Evolutionary conservation across 2,329 filamentous ascomycete species (phyloP), one percentile per base, ranked within the genome.

Genomic region (Fusarium nematophilum): DNA sequence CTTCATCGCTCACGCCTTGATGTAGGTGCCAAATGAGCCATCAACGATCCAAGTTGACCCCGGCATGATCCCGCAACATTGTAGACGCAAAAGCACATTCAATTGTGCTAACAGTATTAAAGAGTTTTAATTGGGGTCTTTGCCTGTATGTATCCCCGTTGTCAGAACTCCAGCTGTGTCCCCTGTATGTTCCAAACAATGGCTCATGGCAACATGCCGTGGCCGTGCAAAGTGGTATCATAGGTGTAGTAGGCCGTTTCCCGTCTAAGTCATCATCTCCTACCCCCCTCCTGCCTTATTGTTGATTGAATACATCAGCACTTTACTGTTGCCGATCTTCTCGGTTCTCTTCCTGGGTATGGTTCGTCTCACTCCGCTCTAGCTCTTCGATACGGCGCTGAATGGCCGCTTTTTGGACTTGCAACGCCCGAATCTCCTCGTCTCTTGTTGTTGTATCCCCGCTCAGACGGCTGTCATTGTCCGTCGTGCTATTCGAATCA

Each of bases 331-430:
- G 31, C 34, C 33, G 51, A n/a, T 51, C 51, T 27, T 57, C 49
- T 31, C 29, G 51, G 15, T 51, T 53, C 30, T 57, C 49, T 33
- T 48, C 46, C 33, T 54, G 56, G 7, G 27, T 57, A 44, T 53
- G 52, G 14, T 59, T 51, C 18, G 63, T 57, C 25, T 72, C 70
- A 43, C 51, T 57, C 25, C 55, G 63, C 52, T 75, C 70, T 44
- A 77, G 51, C 62, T 76, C 69, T 34, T 75, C 69, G 14, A 76
- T 70, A 13, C 74, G 73, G 14, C 70, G 71, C 50, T 75, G 71
- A 18, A 76, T 75, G 11, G 66, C 68, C 9, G 66, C 72, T 44
- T 76, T 75, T 25, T 76, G 73, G n/a, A 69, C 70, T 15, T 67
- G 66, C 14, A 76, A 62, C 5, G 56, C 68, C 45, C 63, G 63